Evolutionary conservation across 129 eudicot species (phyloP), one percentile per base, ranked within the genome.

Genomic region (Tagetes patula): DNA sequence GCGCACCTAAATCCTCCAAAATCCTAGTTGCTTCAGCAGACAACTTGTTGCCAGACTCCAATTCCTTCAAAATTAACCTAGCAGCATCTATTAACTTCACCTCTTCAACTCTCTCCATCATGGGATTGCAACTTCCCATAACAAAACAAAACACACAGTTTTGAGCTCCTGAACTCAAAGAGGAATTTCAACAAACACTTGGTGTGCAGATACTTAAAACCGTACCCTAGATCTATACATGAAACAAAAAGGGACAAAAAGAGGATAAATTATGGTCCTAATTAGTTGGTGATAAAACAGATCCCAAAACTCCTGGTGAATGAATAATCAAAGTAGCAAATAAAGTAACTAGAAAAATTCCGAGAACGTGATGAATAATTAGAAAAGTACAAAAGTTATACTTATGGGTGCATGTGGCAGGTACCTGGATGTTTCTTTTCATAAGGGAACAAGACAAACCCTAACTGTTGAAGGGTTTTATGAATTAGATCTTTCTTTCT

Each of bases 61-160:
- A 75, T 63, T 92, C 92, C 75, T 55, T 77, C 55, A 87, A 54
- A 72, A 92, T 89, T 2, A 85, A 70, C 74, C 65, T 79, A 0
- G 88, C 96, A 2, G 96, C 89, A 69, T 83, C 95, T 67, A 92
- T 84, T 59, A 92, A 70, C n/a, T 80, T 75, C 64, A 86, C 96
- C 48, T 92, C 98, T 71, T 89, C 91, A 58, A 69, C 10, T 36
- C 41, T 60, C n/a, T 81, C 72, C 45, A 60, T 69, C 47, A 85
- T 53, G 47, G 82, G 46, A 12, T 77, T 65, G 65, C 67, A 83
- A 54, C 83, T 95, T 63, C 93, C 96, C 96, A 92, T 92, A 5
- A 12, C 70, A 68, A 70, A 3, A 59, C 42, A 3, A 30, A 5
- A 30, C 53, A 38, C 31, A 65, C 67, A 8, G 3, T 31, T 7